These are phyloP conservation scores for Parietaria judaica DNA, from an alignment of 306 rosid genomes.

Conservation along the genomic window DNA sequence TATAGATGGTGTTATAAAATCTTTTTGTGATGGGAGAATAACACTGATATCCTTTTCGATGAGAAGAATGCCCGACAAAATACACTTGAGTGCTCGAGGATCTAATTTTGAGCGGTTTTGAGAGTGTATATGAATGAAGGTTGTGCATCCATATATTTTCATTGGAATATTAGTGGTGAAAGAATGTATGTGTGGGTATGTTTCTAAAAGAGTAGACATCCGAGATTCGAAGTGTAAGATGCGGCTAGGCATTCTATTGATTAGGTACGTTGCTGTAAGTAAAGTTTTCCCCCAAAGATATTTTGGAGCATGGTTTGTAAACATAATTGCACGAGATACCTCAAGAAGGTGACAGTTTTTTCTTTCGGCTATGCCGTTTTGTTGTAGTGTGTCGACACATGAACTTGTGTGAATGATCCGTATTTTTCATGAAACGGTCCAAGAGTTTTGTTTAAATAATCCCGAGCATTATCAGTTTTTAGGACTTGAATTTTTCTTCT, in stretches of 20 bases:
- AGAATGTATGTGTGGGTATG: not conserved
- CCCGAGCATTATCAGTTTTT: not conserved
- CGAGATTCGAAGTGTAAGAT: not conserved
- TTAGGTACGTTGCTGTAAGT: not conserved
- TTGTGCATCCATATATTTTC: not conserved
- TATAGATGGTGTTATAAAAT: not conserved
- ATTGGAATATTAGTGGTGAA: not conserved
- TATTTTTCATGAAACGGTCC: not conserved
- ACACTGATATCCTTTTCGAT: too few species aligned
- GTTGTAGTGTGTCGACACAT: not conserved
- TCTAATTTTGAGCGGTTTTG: not conserved
- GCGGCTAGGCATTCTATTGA: not conserved
- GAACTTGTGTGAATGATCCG: not conserved
- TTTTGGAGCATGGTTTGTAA: not conserved
- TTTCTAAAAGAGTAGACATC: not conserved
- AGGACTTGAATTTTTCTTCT: not conserved
- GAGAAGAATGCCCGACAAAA: too few species aligned
- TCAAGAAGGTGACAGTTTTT: not conserved
- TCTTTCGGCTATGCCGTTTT: not conserved
- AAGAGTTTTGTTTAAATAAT: not conserved
- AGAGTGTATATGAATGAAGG: not conserved
- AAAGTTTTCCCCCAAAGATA: not conserved
- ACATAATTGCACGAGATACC: too few species aligned
- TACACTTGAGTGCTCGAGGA: not conserved
- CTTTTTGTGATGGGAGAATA: too few species aligned